Evolutionary conservation across 73 alveolate genomes (phyloP).

Genomic region (Stentor roeselii): DNA sequence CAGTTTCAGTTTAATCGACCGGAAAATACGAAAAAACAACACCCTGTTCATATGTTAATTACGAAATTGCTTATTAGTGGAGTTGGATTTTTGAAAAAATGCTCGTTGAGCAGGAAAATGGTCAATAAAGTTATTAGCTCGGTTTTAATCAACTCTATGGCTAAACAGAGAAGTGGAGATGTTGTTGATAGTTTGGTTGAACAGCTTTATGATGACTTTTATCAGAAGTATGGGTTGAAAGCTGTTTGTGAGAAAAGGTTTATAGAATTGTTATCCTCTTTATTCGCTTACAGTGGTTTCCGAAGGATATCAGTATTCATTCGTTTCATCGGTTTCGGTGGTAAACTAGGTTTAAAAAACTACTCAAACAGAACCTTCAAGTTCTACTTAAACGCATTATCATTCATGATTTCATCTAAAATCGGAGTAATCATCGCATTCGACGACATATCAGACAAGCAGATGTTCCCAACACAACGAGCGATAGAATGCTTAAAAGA

Average conservation of each 20-base stretch:
- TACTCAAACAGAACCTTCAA: background rate
- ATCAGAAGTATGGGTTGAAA: conserved; percentile 22
- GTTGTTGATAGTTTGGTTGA: background rate
- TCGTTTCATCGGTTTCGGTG: background rate
- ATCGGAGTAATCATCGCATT: background rate
- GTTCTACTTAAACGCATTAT: background rate
- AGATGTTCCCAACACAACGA: conserved; percentile 19
- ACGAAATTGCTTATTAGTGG: background rate
- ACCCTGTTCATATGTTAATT: background rate
- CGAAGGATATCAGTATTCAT: background rate
- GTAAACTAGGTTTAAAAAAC: background rate
- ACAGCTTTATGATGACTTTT: conserved; percentile 12
- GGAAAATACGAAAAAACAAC: background rate
- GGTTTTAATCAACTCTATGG: background rate
- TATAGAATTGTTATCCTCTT: background rate
- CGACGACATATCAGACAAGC: conserved; percentile 11
- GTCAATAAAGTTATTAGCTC: background rate
- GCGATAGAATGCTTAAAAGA: background rate
- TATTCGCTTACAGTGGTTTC: background rate
- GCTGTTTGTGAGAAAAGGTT: conserved; percentile 23
- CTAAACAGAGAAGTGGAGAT: background rate
- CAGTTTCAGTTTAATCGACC: background rate
- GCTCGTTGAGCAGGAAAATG: background rate
- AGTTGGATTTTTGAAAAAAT: background rate
- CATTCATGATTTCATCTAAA: background rate